Evolutionary conservation across 1,284 basidiomycete genomes (phyloP), one percentile per base, ranked within the genome.

Genomic region (Filobasidium uniguttulatum): DNA sequence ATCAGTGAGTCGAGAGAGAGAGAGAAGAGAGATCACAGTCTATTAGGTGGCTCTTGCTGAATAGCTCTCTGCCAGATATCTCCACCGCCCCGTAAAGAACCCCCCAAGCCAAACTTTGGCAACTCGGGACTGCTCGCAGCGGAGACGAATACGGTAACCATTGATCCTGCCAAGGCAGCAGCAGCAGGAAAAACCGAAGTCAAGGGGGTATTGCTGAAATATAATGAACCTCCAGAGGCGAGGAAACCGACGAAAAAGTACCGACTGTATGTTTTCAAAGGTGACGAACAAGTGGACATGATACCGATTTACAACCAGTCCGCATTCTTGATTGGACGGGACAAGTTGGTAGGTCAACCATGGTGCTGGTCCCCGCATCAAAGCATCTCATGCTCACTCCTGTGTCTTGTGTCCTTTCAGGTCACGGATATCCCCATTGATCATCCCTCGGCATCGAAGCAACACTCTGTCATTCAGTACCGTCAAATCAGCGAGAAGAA

Each of bases 151-250:
- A 86, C 83, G 1, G 80, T 88, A 41, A 78, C 80, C 60, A 47
- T 55, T 5, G 30, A 45, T 3, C 28, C 46, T 2, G 43, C 44
- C 8, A 31, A 43, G 30, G 54, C 46, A 9, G 37, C 41, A 1
- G 47, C 44, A 17, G 36, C 43, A 23, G 50, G 46, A 9, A 49
- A 48, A 48, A 38, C 75, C 7, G 80, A 85, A 59, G 82, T 84
- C 9, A 80, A 79, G 48, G 88, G 82, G 50, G 86, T 91, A 1
- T 79, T 93, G 34, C 73, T 99, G 54, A 99, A 98, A 68, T 99
- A 99, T 65, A 93, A 97, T 60, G 94, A 99, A 67, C 94, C 94
- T 10, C 89, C 93, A 1, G 94, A 99, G 73, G 94, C 94, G 22
- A 75, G 91, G 56, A 94, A 91, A 63, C 93, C 94, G 3, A 71